Percentiles rank a stretch among this genome's conserved stretches.
These are phyloP conservation scores for Trichocomaceae sp. DNA, from an alignment of 2,329 filamentous ascomycete species.

Conservation along the genomic window DNA sequence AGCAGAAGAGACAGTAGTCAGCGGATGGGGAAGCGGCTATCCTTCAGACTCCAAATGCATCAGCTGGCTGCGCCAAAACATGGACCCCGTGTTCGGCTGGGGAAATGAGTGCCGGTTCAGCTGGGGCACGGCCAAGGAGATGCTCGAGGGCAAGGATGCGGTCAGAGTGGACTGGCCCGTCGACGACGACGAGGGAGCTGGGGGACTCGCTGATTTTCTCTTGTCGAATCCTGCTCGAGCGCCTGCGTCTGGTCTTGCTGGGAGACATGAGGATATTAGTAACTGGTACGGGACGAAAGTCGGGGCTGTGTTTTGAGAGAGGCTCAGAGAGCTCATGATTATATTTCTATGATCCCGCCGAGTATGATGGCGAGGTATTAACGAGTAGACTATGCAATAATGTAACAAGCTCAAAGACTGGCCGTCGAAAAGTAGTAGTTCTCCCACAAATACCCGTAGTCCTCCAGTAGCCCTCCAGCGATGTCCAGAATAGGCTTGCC, in stretches of 20 bases:
- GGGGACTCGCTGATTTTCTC: constrained; percentile 76
- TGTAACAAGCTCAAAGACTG: constrained; percentile 35
- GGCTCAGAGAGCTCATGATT: not conserved
- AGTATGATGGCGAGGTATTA: not conserved
- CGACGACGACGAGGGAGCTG: constrained; percentile 62
- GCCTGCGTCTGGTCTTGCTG: constrained; percentile 29
- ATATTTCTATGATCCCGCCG: not conserved
- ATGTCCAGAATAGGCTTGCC: constrained; percentile 71
- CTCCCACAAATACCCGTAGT: constrained; percentile 97
- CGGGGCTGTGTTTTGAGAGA: constrained; percentile 62
- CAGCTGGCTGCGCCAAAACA: constrained; percentile 73
- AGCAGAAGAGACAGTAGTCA: constrained; percentile 28
- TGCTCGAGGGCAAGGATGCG: constrained; percentile 70
- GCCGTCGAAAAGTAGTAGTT: constrained; percentile 84
- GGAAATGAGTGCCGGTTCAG: constrained; percentile 87
- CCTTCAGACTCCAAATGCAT: constrained; percentile 78
- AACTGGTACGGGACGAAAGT: constrained; percentile 71
- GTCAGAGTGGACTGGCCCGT: constrained; percentile 78
- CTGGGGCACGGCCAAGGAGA: constrained; percentile 90
- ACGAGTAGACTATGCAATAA: not conserved
- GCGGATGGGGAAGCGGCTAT: constrained; percentile 86
- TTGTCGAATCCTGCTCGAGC: constrained; percentile 22
- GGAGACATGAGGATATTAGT: constrained; percentile 63
- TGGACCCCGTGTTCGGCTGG: constrained; percentile 95
- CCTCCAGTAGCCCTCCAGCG: constrained; percentile 78